A percentile compares a stretch with the other conserved stretches of the same genome.
phyloP scores from a whole-genome alignment of 2,329 filamentous ascomycete genomes.

The Hypocrella siamensis region DNA sequence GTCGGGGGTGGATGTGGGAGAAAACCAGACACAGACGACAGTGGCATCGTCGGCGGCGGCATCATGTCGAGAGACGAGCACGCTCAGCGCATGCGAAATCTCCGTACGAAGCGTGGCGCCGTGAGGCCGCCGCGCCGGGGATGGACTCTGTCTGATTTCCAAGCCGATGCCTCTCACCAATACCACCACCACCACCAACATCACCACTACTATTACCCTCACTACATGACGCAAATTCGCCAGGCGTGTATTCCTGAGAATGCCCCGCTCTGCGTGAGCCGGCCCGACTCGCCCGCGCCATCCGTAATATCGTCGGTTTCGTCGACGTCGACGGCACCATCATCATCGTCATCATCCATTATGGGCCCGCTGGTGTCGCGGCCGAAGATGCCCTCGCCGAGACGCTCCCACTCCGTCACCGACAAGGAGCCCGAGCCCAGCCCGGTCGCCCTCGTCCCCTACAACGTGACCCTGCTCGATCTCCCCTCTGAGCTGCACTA shows the following conservation, averaged over 20 bases:
- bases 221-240: constrained; percentile 9
- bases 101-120: constrained; percentile 17
- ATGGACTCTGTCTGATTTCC: constrained; percentile 30
- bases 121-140: constrained; percentile 27
- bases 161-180: constrained; percentile 13
- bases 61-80: constrained; percentile 26
- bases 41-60: constrained; percentile 6
- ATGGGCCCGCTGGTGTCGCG: constrained; percentile 8
- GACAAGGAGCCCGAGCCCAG: constrained; percentile 41
- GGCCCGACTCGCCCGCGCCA: constrained; percentile 2
- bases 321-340: too few relatives aligned
- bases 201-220: constrained; percentile 1
- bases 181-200: constrained; percentile 8
- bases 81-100: constrained; percentile 20
- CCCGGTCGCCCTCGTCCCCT: constrained; percentile 26
- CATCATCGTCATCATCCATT: constrained; percentile 3
- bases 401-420: constrained; percentile 44
- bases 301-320: background rate
- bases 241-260: constrained; percentile 20
- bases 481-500: constrained; percentile 46
- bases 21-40: too few relatives aligned
- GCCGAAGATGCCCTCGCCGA: constrained; percentile 28
- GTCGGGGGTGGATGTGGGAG: too few relatives aligned
- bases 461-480: constrained; percentile 30
- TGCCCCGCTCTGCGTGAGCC: constrained; percentile 4